Conservation (phyloP, 768 basidiomycete species). For the Rhodotorula paludigena region DNA sequence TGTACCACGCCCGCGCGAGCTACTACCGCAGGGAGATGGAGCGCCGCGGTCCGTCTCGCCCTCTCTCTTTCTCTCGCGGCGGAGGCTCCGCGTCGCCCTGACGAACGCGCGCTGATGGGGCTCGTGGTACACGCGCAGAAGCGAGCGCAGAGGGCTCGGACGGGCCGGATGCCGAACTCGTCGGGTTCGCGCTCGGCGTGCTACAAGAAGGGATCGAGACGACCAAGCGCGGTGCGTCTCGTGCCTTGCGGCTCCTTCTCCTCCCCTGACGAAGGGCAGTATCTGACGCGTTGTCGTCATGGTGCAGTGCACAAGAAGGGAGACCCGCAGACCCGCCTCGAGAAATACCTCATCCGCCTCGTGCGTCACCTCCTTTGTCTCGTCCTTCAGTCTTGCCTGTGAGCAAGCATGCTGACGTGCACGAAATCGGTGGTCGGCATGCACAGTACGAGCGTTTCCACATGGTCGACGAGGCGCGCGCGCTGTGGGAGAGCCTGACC, state of each 20-base stretch:
- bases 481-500: conserved; percentile 52
- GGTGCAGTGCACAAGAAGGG: conserved; percentile 59
- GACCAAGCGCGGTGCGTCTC: conserved; percentile 56
- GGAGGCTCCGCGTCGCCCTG: neutral
- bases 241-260: neutral
- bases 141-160: conserved; percentile 4
- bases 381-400: no score
- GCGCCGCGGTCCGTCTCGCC: neutral
- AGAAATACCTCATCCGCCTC: conserved; percentile 71
- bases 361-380: conserved; percentile 55
- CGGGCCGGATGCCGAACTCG: conserved; percentile 1
- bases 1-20: conserved; percentile 57
- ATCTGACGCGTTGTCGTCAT: neutral
- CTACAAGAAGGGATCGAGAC: conserved; percentile 62
- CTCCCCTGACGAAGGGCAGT: neutral
- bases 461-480: conserved; percentile 40
- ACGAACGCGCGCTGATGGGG: no score
- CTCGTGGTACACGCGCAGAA: no score
- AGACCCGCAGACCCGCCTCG: conserved; percentile 71
- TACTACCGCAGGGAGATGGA: conserved; percentile 34
- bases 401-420: neutral
- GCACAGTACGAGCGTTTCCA: conserved; percentile 41
- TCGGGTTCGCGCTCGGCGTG: conserved; percentile 46
- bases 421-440: no score
- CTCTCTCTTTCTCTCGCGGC: neutral